Percentiles rank a stretch among this genome's conserved stretches.
Conservation (phyloP, 805 yeast genomes). For the Tetrapisispora phaffii region DNA sequence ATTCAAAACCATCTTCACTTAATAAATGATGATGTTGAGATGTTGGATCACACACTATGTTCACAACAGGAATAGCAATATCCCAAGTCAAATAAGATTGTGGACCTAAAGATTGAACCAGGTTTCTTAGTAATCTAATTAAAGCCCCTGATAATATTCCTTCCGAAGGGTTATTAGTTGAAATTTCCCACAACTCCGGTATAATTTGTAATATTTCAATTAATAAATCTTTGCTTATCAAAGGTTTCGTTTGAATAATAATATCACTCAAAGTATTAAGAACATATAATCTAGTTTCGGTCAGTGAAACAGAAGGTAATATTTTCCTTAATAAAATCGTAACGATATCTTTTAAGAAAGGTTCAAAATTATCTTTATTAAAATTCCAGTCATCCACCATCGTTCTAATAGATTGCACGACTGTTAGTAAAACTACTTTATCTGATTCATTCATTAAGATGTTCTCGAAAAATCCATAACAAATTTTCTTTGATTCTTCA, state of each 20-base stretch:
- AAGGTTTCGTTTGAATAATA: slow-evolving; percentile 54
- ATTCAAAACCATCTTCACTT: slow-evolving; percentile 77
- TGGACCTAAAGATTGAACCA: slow-evolving; percentile 46
- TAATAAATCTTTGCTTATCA: slow-evolving; percentile 43
- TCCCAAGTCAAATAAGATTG: slow-evolving; percentile 41
- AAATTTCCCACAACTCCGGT: slow-evolving; percentile 69
- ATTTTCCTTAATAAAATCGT: slow-evolving; percentile 38
- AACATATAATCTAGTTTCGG: slow-evolving; percentile 71
- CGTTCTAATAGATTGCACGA: slow-evolving; percentile 57
- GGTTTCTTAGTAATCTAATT: slow-evolving; percentile 46
- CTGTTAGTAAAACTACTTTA: slow-evolving; percentile 69
- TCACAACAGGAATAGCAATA: slow-evolving; percentile 56
- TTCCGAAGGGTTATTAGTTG: slow-evolving; percentile 29
- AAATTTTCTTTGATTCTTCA: slow-evolving; percentile 42
- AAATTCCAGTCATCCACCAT: slow-evolving; percentile 85
- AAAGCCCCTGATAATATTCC: slow-evolving; percentile 41
- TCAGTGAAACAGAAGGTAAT: slow-evolving; percentile 40
- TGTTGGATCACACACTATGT: slow-evolving; percentile 49
- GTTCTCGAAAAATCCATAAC: slow-evolving; percentile 48
- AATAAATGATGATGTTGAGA: slow-evolving; percentile 48
- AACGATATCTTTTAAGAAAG: slow-evolving; percentile 49
- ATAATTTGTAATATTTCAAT: slow-evolving; percentile 44
- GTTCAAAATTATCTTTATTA: slow-evolving; percentile 53
- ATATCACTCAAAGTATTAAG: slow-evolving; percentile 58
- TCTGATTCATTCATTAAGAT: slow-evolving; percentile 53